Evolutionary conservation across 495 filamentous ascomycete species (phyloP).

Genomic region (Hypoxylon rickii): DNA sequence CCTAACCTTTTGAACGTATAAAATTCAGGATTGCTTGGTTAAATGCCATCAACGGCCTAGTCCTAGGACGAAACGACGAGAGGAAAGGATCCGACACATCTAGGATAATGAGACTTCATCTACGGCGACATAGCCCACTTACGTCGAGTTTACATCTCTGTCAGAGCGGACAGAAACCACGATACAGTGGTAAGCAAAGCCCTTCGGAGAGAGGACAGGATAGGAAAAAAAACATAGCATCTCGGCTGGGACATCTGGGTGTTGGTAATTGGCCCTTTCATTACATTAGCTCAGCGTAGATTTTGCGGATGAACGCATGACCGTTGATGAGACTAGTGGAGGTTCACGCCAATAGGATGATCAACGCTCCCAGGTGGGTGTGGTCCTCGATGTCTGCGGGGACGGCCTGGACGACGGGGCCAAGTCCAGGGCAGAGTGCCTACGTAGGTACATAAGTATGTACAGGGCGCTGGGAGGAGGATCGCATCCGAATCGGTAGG

Average conservation of each 20-base stretch:
- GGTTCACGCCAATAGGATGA: conserved; percentile 45
- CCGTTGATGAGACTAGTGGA: conserved; percentile 49
- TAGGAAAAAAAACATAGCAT: conserved; percentile 40
- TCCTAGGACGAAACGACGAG: conserved; percentile 12
- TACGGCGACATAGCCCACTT: too few species aligned
- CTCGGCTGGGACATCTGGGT: conserved; percentile 48
- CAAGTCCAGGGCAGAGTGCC: conserved; percentile 18
- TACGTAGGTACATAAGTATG: conserved; percentile 18
- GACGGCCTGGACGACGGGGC: conserved; percentile 37
- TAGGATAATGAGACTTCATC: conserved; percentile 21
- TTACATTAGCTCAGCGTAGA: conserved; percentile 51
- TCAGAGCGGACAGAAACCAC: conserved; percentile 17
- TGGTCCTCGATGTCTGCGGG: conserved; percentile 41
- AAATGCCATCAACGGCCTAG: conserved; percentile 7
- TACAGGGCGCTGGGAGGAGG: conserved; percentile 31
- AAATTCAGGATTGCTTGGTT: conserved; percentile 9
- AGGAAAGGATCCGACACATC: conserved; percentile 19
- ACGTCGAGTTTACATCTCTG: conserved; percentile 5
- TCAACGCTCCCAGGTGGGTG: conserved; percentile 41
- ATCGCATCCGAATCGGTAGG: conserved; percentile 45
- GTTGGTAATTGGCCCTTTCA: conserved; percentile 45
- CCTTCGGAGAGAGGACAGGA: conserved; percentile 34
- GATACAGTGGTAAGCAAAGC: conserved; percentile 29
- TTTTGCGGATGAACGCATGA: conserved; percentile 54
- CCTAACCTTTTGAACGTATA: conserved; percentile 3